Base-by-base conservation (phyloP, 2,329 filamentous ascomycete genomes). In the Arthroderma uncinatum region DNA sequence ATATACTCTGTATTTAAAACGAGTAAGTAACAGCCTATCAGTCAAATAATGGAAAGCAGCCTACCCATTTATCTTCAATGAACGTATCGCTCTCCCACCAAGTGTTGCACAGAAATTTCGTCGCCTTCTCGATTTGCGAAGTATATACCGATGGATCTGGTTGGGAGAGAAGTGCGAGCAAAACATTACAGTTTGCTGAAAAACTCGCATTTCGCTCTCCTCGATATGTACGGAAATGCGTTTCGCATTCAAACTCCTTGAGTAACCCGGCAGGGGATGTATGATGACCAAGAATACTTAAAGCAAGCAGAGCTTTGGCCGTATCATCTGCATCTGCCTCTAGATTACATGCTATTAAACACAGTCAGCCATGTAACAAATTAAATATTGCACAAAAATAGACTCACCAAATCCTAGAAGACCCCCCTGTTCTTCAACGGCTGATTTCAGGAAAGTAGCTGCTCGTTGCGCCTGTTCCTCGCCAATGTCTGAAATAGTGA, bases 141-240 rank as follows among this genome's bases (percentile, higher is more conserved):
- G 47, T 8, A 56, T 48, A 62, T 14, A 23, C 56, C 25, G n/a
- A 56, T 30, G 50, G 48, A 36, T 68, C 59, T 8, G 59, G 57
- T 5, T 60, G 58, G 14, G 63, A 60, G 30, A 71, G 61, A 9
- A 72, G 60, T 10, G 68, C 67, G 34, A 67, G 34, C 2, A 72
- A 56, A 10, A 66, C 67, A 57, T 71, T 70, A 57, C 66, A 70
- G 60, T 72, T 72, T 1, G 68, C 68, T 2, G 63, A 69, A n/a
- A 69, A 64, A 44, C 68, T 70, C 1, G 66, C 61, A 56, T 69
- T 62, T 23, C 67, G 56, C 59, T 71, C 70, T 4, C 54, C 44
- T 0, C 60, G 53, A 52, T 71, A 71, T 1, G 68, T 71, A 10
- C 58, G 60, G 57, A 71, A 72, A 57, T 70, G 66, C 8, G 54